A percentile compares a stretch with the other conserved stretches of the same genome.
Conservation (phyloP, 2,329 filamentous ascomycete species). For the Penicillium aurantiogriseum region DNA sequence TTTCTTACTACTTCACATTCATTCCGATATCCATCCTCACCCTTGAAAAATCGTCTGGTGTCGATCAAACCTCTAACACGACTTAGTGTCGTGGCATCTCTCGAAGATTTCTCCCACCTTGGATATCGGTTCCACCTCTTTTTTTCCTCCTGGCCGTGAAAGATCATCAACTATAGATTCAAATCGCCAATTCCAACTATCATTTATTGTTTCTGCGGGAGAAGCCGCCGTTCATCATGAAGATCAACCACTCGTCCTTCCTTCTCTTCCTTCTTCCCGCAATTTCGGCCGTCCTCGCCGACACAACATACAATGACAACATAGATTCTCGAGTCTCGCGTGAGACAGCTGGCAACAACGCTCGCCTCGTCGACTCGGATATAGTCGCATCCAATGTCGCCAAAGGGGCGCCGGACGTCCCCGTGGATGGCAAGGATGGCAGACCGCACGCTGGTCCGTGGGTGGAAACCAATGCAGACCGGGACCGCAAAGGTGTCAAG, state of each 20-base stretch:
- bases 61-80: neutral
- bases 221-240: slow-evolving; percentile 28
- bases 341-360: slow-evolving; percentile 10
- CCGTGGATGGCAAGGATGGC: slow-evolving; percentile 88
- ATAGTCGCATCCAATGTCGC: slow-evolving; percentile 24
- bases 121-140: neutral
- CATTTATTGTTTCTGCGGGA: slow-evolving; percentile 13
- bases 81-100: slow-evolving; percentile 4
- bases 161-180: neutral
- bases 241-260: slow-evolving; percentile 32
- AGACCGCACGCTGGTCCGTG: slow-evolving; percentile 87
- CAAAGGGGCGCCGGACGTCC: slow-evolving; percentile 72
- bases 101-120: slow-evolving; percentile 3
- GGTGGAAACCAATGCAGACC: slow-evolving; percentile 50
- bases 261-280: slow-evolving; percentile 38
- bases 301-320: slow-evolving; percentile 17
- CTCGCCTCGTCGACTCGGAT: slow-evolving; percentile 20
- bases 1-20: neutral
- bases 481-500: slow-evolving; percentile 44
- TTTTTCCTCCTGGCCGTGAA: neutral
- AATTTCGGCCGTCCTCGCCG: slow-evolving; percentile 29
- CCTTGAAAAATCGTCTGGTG: neutral
- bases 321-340: slow-evolving; percentile 15
- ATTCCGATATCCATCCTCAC: neutral
- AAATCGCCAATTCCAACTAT: neutral